Evolutionary conservation across 1,284 basidiomycete genomes (phyloP), one percentile per base, ranked within the genome.

Genomic region (Abortiporus biennis): DNA sequence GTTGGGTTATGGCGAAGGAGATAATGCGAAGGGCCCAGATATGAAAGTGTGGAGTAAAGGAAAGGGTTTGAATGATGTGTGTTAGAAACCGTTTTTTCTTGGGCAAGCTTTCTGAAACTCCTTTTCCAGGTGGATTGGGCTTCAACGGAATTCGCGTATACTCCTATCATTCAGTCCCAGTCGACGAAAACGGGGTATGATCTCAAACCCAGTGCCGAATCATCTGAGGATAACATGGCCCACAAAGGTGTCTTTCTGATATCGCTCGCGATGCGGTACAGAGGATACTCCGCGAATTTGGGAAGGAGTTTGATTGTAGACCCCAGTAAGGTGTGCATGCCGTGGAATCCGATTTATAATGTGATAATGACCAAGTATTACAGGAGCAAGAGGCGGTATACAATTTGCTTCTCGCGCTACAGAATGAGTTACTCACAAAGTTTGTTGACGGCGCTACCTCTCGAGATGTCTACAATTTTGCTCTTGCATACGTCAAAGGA

Each of bases 291-390:
- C 57, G 81, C 88, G 23, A 95, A 93, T 61, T 77, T 97, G 48
- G 92, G 88, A 8, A 76, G 95, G 34, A 97, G 92, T 2, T 94
- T 95, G 63, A 89, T 97, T 54, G 92, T 98, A 36, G 92, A 95
- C 60, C 94, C 95, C 2, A 85, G 84, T 52, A 85, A 87, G 57
- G 90, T 89, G 43, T n/a, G n/a, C n/a, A n/a, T n/a, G n/a, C n/a
- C 54, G 75, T 58, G 4, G 49, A n/a, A 6, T 37, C 4, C 32
- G 27, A 3, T 31, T 41, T 36, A 20, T 27, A 8, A 36, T 37
- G 8, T 32, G 17, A 23, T 45, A 5, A 32, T 36, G 29, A 9
- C 22, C 33, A 48, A 38, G 47, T 42, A 37, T 43, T 46, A 43
- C 57, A 93, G 90, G 82, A 87, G 49, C 93, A 96, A 84, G 90